Conservation (phyloP, 179 eudicot genomes). For the Spinacia oleracea region DNA sequence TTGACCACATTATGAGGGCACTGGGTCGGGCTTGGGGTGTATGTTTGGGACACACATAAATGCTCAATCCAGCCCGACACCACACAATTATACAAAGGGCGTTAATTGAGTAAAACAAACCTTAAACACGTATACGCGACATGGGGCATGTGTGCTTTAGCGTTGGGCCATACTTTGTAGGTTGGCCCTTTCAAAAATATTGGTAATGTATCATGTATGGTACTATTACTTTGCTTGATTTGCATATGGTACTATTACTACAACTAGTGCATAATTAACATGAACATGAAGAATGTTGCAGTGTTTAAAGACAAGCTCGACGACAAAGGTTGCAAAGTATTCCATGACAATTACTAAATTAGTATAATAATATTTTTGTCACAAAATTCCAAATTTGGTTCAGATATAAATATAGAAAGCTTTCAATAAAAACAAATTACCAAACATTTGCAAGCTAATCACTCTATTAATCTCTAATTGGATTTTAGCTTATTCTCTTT, state of each 20-base stretch:
- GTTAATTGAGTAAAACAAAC: too few relatives aligned
- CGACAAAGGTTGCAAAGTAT: constrained; percentile 21
- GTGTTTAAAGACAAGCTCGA: constrained; percentile 29
- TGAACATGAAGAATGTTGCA: constrained; percentile 35
- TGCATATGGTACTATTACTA: background rate
- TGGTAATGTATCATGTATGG: too few relatives aligned
- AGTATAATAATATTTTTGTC: background rate
- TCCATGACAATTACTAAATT: constrained; percentile 11
- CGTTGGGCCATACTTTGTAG: too few relatives aligned
- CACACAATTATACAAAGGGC: too few relatives aligned
- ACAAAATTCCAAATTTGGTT: constrained; percentile 29
- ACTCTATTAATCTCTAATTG: constrained; percentile 25
- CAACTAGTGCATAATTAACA: constrained; percentile 17
- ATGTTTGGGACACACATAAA: too few relatives aligned
- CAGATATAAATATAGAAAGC: constrained; percentile 17
- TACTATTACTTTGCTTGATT: too few relatives aligned
- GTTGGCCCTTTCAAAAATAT: too few relatives aligned
- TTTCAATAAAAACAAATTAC: constrained; percentile 14
- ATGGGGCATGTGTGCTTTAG: too few relatives aligned
- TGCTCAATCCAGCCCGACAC: too few relatives aligned
- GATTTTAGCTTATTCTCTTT: constrained; percentile 24
- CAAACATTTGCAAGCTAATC: constrained; percentile 23
- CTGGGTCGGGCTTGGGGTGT: too few relatives aligned
- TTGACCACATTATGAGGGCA: too few relatives aligned
- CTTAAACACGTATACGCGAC: too few relatives aligned